Conservation (phyloP, 495 filamentous ascomycete genomes). For the Trichoderma parareesei region DNA sequence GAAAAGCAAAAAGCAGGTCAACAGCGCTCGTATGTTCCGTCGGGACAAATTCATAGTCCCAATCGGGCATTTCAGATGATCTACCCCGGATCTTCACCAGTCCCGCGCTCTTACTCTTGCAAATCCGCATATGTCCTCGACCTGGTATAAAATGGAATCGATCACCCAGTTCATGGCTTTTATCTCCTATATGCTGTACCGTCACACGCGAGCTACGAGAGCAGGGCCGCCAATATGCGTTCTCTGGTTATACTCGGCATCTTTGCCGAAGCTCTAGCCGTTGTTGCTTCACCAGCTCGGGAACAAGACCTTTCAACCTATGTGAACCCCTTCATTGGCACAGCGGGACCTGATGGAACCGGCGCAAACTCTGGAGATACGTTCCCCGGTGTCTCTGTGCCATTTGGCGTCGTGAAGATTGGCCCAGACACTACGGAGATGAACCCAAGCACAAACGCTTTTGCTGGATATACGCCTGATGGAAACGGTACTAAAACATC, state of each 20-base stretch:
- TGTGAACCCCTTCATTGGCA: slow-evolving; percentile 9
- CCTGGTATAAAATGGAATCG: background rate
- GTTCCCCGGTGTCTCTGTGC: slow-evolving; percentile 57
- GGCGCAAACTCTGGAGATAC: slow-evolving; percentile 44
- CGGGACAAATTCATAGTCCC: background rate
- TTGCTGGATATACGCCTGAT: slow-evolving; percentile 52
- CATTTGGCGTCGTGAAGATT: slow-evolving; percentile 66
- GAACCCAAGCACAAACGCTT: slow-evolving; percentile 48
- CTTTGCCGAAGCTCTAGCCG: background rate
- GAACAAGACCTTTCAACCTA: background rate
- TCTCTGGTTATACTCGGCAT: background rate
- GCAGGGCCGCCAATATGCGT: background rate
- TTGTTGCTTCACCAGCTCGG: background rate
- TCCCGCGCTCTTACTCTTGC: background rate
- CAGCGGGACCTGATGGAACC: background rate
- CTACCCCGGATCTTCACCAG: background rate
- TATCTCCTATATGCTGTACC: background rate
- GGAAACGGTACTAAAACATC: slow-evolving; percentile 22
- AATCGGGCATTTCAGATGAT: background rate
- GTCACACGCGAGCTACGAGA: background rate
- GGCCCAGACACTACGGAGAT: slow-evolving; percentile 48
- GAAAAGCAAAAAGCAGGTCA: too few relatives aligned
- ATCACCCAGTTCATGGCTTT: background rate
- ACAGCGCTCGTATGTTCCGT: background rate
- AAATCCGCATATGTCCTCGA: background rate